phyloP scores from a whole-genome alignment of 2,329 filamentous ascomycete species.

The Exophiala lecanii-corni region DNA sequence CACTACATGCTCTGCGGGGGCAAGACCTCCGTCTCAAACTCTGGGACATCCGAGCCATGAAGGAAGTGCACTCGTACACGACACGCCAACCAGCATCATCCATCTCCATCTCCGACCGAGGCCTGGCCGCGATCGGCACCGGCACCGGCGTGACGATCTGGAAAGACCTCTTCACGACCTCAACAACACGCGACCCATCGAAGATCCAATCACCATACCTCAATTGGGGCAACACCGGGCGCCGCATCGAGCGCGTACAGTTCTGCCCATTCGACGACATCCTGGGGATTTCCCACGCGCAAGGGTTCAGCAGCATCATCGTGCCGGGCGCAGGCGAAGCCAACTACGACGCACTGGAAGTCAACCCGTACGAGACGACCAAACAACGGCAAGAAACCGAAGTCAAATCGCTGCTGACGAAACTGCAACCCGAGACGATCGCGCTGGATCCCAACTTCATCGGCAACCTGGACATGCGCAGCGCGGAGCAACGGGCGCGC shows the following conservation, averaged over 20 bases:
- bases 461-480: constrained; percentile 77
- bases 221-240: constrained; percentile 75
- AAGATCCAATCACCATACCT: constrained; percentile 88
- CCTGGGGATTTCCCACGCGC: constrained; percentile 75
- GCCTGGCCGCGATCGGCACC: constrained; percentile 84
- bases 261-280: constrained; percentile 98
- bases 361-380: constrained; percentile 89
- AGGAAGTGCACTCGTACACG: constrained; percentile 84
- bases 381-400: constrained; percentile 92
- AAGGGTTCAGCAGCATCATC: constrained; percentile 84
- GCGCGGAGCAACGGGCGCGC: constrained; percentile 68
- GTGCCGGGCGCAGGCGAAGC: constrained; percentile 93
- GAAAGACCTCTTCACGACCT: constrained; percentile 81
- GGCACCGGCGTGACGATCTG: constrained; percentile 85
- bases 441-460: constrained; percentile 88
- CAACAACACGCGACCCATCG: constrained; percentile 62
- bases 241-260: constrained; percentile 70
- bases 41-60: constrained; percentile 93
- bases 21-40: constrained; percentile 90
- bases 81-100: constrained; percentile 77
- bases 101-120: constrained; percentile 81
- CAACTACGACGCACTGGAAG: constrained; percentile 90
- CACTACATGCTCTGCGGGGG: constrained; percentile 94
- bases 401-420: constrained; percentile 85
- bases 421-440: constrained; percentile 96